A percentile compares a stretch with the other conserved stretches of the same genome.
Evolutionary conservation across 2,329 filamentous ascomycete genomes (phyloP).

Genomic region (Nemania diffusa): DNA sequence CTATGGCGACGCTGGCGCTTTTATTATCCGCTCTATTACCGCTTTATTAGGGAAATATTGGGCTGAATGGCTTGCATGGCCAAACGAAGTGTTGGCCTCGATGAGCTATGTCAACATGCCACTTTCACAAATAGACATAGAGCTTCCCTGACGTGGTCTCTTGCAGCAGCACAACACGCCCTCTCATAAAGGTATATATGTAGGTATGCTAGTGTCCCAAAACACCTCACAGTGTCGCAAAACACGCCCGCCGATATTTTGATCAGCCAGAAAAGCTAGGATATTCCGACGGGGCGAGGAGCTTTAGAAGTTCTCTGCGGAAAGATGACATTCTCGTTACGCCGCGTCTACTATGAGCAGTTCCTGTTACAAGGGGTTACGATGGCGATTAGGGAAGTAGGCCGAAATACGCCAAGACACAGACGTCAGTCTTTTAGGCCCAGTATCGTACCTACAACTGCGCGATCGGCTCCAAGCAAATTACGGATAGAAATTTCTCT

Average conservation of each 20-base stretch:
- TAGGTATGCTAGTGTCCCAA: not conserved
- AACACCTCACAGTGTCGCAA: not conserved
- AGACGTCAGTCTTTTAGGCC: too few species aligned
- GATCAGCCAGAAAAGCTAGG: too few species aligned
- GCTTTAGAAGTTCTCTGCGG: not conserved
- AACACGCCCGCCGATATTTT: too few species aligned
- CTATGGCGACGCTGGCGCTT: constrained; percentile 42
- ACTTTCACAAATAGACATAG: constrained; percentile 1
- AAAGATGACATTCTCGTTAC: too few species aligned
- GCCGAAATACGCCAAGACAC: too few species aligned
- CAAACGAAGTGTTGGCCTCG: constrained; percentile 34
- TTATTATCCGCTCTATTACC: constrained; percentile 39
- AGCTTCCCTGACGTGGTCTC: too few species aligned
- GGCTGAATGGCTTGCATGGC: constrained; percentile 44
- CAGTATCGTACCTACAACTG: not conserved
- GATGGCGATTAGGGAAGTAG: too few species aligned
- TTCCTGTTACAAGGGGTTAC: too few species aligned
- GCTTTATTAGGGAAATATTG: constrained; percentile 40
- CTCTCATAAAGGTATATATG: not conserved
- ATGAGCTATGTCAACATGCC: not conserved
- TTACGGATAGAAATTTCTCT: not conserved
- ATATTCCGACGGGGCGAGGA: not conserved
- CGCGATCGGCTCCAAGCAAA: not conserved
- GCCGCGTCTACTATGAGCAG: too few species aligned
- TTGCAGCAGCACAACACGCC: too few species aligned